Evolutionary conservation across 1,139 yeast species (phyloP).

Genomic region (Candida freyschussii): DNA sequence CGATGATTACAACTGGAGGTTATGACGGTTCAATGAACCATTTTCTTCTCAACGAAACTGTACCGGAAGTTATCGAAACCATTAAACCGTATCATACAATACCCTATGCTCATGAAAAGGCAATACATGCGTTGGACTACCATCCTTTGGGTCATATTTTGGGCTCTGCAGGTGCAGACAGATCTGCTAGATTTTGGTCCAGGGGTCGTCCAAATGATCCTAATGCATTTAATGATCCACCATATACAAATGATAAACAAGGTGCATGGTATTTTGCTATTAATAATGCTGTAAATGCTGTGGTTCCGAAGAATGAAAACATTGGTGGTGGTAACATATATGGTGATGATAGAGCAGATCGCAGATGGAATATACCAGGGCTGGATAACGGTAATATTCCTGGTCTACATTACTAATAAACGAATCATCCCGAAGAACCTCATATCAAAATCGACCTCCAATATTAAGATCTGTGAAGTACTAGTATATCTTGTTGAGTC

Average conservation of each 20-base stretch:
- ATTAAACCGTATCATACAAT: constrained; percentile 58
- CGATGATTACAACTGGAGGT: constrained; percentile 78
- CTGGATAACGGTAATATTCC: constrained; percentile 18
- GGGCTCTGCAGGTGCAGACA: constrained; percentile 90
- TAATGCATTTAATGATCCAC: constrained; percentile 74
- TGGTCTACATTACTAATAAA: constrained; percentile 15
- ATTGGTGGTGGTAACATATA: constrained; percentile 17
- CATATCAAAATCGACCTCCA: too few relatives aligned
- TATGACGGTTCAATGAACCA: constrained; percentile 85
- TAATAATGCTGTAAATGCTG: constrained; percentile 60
- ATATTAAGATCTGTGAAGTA: too few relatives aligned
- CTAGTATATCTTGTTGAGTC: too few relatives aligned
- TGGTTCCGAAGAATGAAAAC: constrained; percentile 27
- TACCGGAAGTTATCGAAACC: constrained; percentile 26
- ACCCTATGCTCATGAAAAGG: constrained; percentile 92
- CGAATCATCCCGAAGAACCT: too few relatives aligned
- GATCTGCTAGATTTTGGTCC: constrained; percentile 93
- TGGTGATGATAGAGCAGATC: constrained; percentile 5
- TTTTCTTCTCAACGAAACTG: constrained; percentile 52
- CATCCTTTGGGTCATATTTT: constrained; percentile 92
- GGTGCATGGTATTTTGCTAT: constrained; percentile 74
- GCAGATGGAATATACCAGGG: constrained; percentile 18
- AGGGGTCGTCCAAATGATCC: constrained; percentile 90
- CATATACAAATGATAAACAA: constrained; percentile 65
- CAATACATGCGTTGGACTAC: constrained; percentile 83